These are phyloP conservation scores for Podaxis carcinomalis DNA, from an alignment of 768 basidiomycete species.

Conservation along the genomic window DNA sequence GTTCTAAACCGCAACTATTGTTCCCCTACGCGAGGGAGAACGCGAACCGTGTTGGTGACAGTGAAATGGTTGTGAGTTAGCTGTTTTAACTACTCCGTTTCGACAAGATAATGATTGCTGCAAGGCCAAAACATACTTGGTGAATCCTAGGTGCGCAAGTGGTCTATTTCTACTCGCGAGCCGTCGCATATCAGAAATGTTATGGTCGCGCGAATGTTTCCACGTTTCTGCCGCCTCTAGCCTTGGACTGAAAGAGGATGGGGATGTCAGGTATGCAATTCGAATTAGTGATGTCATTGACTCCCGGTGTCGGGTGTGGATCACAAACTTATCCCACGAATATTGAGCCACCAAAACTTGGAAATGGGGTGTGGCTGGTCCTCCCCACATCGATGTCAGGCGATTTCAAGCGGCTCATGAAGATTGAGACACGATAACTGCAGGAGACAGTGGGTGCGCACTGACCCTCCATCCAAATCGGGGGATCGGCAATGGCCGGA, in stretches of 20 bases:
- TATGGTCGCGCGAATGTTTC: not conserved
- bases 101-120: too few species aligned
- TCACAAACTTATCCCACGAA: not conserved
- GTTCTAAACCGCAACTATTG: too few species aligned
- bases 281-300: not conserved
- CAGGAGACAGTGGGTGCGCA: not conserved
- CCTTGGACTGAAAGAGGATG: not conserved
- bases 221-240: not conserved
- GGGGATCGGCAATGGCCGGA: slow-evolving; percentile 26
- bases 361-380: not conserved
- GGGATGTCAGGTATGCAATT: not conserved
- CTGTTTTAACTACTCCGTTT: too few species aligned
- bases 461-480: slow-evolving; percentile 1
- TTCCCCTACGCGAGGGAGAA: too few species aligned
- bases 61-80: too few species aligned
- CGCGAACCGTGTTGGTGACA: too few species aligned
- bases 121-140: too few species aligned
- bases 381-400: not conserved
- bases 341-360: not conserved
- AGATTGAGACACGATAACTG: not conserved
- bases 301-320: too few species aligned
- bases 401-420: not conserved
- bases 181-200: not conserved
- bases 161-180: too few species aligned
- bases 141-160: too few species aligned